Base-by-base conservation (phyloP, 1,139 yeast genomes). In the Geotrichum reessii region DNA sequence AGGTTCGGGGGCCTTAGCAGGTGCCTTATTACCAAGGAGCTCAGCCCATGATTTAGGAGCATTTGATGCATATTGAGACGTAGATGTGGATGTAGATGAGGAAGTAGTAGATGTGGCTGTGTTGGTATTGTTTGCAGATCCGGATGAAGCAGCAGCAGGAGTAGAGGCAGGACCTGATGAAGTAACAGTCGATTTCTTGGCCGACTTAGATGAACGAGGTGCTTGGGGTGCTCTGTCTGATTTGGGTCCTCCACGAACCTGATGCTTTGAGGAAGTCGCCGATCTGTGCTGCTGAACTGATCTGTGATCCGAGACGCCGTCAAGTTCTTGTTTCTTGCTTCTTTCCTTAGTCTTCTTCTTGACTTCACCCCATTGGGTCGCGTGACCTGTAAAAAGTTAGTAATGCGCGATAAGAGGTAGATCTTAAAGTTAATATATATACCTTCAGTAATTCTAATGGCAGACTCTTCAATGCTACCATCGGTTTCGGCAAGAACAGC, bases 361-460 rank as follows among this genome's bases (percentile, higher is more conserved):
- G 57, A 82, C 86, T 67, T 82, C 84, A 64, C 82, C 86, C 84
- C 86, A 82, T 69, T 80, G 81, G 59, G 78, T 73, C 40, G 81
- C 84, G 54, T 71, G 69, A 73, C 79, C 62, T 59, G 54, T 4
- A 47, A 53, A 51, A 49, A 44, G 51, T 40, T 44, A 31, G 42
- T n/a, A 7, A 6, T 17, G 44, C 21, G 40, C n/a, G 40, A 14
- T 19, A 7, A 27, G 7, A 28, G 3, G 17, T 27, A 28, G 24
- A 50, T 19, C 52, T 14, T 12, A 17, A 33, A 3, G 33, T 28
- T 2, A 21, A 9, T n/a, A 28, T 17, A 50, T 42, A 19, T 42
- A 65, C 95, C 96, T 64, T 90, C 88, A 62, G 95, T 86, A 73
- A 93, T 92, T 73, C 91, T 85, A 70, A 87, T 92, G 66, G 89